Conservation (phyloP, 129 eudicot species). For the Pittosporum tobira region DNA sequence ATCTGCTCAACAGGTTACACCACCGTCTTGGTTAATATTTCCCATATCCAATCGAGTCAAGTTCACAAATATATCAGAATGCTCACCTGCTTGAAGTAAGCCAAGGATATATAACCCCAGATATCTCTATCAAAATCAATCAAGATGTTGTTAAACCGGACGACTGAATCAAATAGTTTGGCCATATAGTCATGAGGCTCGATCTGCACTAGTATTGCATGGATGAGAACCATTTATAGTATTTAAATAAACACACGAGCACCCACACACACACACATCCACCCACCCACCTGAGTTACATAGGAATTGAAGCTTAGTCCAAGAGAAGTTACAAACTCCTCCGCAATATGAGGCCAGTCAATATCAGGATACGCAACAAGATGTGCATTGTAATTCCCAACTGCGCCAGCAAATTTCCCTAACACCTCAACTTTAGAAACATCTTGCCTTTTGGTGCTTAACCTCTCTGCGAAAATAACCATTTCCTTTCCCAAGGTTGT, state of each 20-base stretch:
- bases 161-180: conserved; percentile 60
- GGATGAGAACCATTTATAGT: too few species aligned
- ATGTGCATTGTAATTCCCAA: conserved; percentile 95
- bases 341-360: conserved; percentile 69
- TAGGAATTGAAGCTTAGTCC: conserved; percentile 82
- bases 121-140: conserved; percentile 72
- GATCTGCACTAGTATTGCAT: conserved; percentile 38
- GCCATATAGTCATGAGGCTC: conserved; percentile 97
- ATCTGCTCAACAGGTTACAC: conserved; percentile 33
- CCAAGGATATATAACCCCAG: conserved; percentile 86
- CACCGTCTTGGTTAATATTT: background rate
- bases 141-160: conserved; percentile 70
- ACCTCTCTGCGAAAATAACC: conserved; percentile 71
- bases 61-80: background rate
- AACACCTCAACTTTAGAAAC: conserved; percentile 60
- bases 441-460: conserved; percentile 52
- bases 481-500: conserved; percentile 97
- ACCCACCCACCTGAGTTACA: conserved; percentile 88
- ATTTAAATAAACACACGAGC: too few species aligned
- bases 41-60: background rate
- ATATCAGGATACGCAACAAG: conserved; percentile 74
- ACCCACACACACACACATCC: too few species aligned
- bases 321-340: conserved; percentile 82
- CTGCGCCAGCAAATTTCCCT: conserved; percentile 98
- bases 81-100: conserved; percentile 74